A percentile compares a stretch with the other conserved stretches of the same genome.
Conservation (phyloP, 2,329 filamentous ascomycete species). For the Coniochaeta prunicola region DNA sequence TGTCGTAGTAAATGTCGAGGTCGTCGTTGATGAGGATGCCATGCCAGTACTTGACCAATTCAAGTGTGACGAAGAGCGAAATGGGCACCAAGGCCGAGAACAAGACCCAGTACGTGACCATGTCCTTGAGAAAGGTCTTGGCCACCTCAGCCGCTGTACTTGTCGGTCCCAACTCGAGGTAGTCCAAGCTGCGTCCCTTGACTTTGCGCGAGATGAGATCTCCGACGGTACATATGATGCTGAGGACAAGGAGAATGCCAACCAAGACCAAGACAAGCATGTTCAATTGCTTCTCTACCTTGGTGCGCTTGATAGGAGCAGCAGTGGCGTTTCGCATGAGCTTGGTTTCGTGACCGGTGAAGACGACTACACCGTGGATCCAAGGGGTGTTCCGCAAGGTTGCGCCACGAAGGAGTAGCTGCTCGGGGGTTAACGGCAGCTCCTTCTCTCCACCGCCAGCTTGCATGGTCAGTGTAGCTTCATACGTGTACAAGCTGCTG, state of each 20-base stretch:
- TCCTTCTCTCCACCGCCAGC: conserved; percentile 90
- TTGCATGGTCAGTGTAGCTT: conserved; percentile 89
- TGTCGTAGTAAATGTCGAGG: conserved; percentile 95
- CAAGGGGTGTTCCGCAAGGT: conserved; percentile 94
- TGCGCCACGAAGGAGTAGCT: conserved; percentile 85
- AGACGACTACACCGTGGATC: conserved; percentile 94
- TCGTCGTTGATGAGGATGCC: conserved; percentile 98
- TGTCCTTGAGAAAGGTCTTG: conserved; percentile 82
- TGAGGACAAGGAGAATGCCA: conserved; percentile 73
- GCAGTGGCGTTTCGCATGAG: conserved; percentile 98
- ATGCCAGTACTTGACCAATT: conserved; percentile 96
- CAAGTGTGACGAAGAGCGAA: conserved; percentile 93
- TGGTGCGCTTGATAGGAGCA: conserved; percentile 94
- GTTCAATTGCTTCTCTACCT: conserved; percentile 91
- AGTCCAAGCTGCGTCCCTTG: conserved; percentile 55
- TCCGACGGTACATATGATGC: conserved; percentile 83
- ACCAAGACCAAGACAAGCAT: conserved; percentile 87
- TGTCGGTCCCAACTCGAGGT: conserved; percentile 61
- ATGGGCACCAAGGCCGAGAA: conserved; percentile 97
- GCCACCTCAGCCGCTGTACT: conserved; percentile 49
- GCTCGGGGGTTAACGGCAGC: conserved; percentile 80
- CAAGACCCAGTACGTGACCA: conserved; percentile 97
- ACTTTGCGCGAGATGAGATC: conserved; percentile 74
- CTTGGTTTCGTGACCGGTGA: conserved; percentile 97
- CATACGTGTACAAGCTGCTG: conserved; percentile 96